phyloP scores from a whole-genome alignment of 2,329 filamentous ascomycete species.

The Pseudogymnoascus sp. region DNA sequence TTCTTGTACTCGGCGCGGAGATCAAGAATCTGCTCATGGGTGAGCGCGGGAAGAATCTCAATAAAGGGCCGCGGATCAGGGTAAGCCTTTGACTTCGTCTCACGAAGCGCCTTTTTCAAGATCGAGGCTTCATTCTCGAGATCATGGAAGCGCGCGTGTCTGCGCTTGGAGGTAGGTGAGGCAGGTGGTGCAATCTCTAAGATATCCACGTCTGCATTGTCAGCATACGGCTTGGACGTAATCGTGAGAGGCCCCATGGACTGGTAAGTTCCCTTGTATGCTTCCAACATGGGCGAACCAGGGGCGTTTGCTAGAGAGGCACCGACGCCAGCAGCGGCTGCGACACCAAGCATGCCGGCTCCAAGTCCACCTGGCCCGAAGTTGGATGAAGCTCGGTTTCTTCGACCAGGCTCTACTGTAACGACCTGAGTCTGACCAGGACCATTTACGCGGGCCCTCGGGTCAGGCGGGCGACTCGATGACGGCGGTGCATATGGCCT shows the following conservation, averaged over 20 bases:
- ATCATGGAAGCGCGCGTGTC: constrained; percentile 76
- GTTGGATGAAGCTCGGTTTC: constrained; percentile 22
- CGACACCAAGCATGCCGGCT: constrained; percentile 23
- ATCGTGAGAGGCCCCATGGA: constrained; percentile 73
- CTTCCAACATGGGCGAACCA: constrained; percentile 78
- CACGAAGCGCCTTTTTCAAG: constrained; percentile 64
- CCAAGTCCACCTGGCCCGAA: constrained; percentile 19
- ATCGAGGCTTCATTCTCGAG: constrained; percentile 70
- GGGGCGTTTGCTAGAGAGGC: constrained; percentile 53
- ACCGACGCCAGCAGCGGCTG: constrained; percentile 23
- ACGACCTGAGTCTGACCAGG: constrained; percentile 20
- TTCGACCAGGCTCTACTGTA: constrained; percentile 26
- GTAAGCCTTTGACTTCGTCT: constrained; percentile 50
- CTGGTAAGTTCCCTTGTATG: constrained; percentile 91
- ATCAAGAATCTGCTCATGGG: constrained; percentile 81
- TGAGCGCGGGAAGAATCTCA: constrained; percentile 75
- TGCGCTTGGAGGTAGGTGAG: constrained; percentile 45
- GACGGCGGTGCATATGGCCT: background rate
- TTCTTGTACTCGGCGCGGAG: constrained; percentile 87
- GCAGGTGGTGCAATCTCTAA: constrained; percentile 44
- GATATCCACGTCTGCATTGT: constrained; percentile 38
- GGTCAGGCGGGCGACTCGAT: constrained; percentile 13
- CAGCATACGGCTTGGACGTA: constrained; percentile 40
- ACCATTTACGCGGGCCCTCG: constrained; percentile 15
- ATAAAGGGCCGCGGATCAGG: constrained; percentile 67